Evolutionary conservation across 208 protist genomes (phyloP), one percentile per base, ranked within the genome.

Genomic region (Crithidia brevicula): DNA sequence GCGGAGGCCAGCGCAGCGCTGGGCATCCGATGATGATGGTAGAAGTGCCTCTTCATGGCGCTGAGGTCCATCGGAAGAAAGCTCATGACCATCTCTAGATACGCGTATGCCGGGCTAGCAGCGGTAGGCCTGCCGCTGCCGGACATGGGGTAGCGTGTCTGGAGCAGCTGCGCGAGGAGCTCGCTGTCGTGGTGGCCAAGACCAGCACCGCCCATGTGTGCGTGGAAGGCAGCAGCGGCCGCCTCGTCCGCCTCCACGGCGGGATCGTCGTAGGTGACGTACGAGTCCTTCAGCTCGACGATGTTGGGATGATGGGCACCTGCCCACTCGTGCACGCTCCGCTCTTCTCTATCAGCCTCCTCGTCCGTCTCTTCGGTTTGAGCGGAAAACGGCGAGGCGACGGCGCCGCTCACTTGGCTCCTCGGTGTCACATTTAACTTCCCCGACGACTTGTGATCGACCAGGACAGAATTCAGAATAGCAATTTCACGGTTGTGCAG

Each of bases 71-170:
- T 85, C 2, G 99, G 99, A 0, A 99, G 77, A 83, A 98, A 99
- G 60, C 99, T 97, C 81, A 99, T 93, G 13, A 99, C 98, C 18
- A 99, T 82, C 83, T 99, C 98, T 5, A 99, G 83, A 70, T 99
- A 99, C 15, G 53, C 45, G 59, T 53, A 57, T 27, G 54, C 59
- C 15, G 53, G 9, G 0, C 38, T 27, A 8, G 22, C 49, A 20
- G 25, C 16, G 22, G 31, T 13, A 6, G 27, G 4, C 16, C 58
- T 43, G 22, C 38, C 16, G 31, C 25, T 34, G 23, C 57, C 56
- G 11, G 20, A 8, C 57, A 47, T 50, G 18, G 67, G 56, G 46
- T 43, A 46, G 36, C 57, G 42, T 23, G 42, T 18, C 27, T 60
- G 33, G 45, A 34, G 57, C 28, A 52, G 11, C 18, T 53, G 57